These are phyloP conservation scores for Scheffersomyces titani DNA, from an alignment of 1,139 yeast genomes.

Conservation along the genomic window DNA sequence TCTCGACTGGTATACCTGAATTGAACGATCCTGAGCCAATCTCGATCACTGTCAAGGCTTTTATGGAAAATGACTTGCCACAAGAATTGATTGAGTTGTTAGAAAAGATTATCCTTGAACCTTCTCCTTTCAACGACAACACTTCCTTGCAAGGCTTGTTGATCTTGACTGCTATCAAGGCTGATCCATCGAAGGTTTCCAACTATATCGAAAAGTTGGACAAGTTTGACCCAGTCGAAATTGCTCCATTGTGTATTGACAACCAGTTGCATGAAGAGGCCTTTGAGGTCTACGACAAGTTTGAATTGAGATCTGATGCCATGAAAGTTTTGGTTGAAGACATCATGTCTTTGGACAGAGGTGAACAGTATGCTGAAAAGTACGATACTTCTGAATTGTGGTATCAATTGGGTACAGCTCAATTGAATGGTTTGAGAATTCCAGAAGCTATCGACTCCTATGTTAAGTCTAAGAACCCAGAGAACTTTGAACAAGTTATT, in stretches of 20 bases:
- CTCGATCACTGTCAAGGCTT: constrained; percentile 93
- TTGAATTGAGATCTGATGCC: constrained; percentile 77
- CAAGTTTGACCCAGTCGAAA: constrained; percentile 89
- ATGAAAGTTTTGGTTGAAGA: constrained; percentile 91
- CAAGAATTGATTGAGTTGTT: constrained; percentile 89
- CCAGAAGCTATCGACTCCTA: constrained; percentile 90
- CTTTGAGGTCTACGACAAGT: constrained; percentile 85
- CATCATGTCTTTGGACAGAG: constrained; percentile 91
- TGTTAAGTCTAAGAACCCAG: constrained; percentile 88
- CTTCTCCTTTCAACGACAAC: constrained; percentile 95
- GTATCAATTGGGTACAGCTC: constrained; percentile 96
- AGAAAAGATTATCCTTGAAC: constrained; percentile 94
- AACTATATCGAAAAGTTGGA: constrained; percentile 87
- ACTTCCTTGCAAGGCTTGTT: constrained; percentile 91
- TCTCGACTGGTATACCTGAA: constrained; percentile 96
- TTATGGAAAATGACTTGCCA: constrained; percentile 94
- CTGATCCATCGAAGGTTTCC: constrained; percentile 83
- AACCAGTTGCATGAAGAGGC: constrained; percentile 93
- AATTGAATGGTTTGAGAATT: constrained; percentile 88
- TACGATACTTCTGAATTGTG: constrained; percentile 84
- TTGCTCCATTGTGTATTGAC: constrained; percentile 89
- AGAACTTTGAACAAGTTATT: constrained; percentile 87
- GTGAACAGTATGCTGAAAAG: constrained; percentile 90
- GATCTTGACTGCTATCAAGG: constrained; percentile 92
- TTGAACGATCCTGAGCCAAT: constrained; percentile 94